Percentiles rank a stretch among this genome's conserved stretches.
phyloP scores from a whole-genome alignment of 2,329 filamentous ascomycete genomes.

The Ambrosiella xylebori region DNA sequence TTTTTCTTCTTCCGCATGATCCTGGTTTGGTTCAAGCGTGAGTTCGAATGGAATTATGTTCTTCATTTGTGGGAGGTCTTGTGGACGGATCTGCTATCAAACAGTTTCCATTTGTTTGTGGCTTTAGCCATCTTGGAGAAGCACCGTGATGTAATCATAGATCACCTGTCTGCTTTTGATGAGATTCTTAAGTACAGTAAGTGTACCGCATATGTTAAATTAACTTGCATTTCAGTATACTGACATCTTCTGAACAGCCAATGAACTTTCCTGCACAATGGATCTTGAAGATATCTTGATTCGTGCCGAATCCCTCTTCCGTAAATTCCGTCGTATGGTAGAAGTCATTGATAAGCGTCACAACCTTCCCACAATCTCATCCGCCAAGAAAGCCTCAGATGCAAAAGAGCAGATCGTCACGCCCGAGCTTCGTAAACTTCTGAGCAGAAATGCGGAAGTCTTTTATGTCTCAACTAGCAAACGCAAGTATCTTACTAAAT shows the following conservation, averaged over 20 bases:
- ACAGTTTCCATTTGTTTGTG: slow-evolving; percentile 87
- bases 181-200: slow-evolving; percentile 90
- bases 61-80: slow-evolving; percentile 78
- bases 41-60: slow-evolving; percentile 80
- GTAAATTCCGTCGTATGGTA: slow-evolving; percentile 70
- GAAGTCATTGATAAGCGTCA: slow-evolving; percentile 85
- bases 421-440: slow-evolving; percentile 36
- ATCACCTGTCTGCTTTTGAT: slow-evolving; percentile 83
- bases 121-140: slow-evolving; percentile 90
- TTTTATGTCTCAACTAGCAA: slow-evolving; percentile 18
- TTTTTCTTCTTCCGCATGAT: slow-evolving; percentile 99
- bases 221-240: background rate
- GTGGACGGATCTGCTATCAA: slow-evolving; percentile 83
- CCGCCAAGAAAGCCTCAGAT: slow-evolving; percentile 14
- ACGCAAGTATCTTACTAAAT: slow-evolving; percentile 8
- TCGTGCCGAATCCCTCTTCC: slow-evolving; percentile 75
- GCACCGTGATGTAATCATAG: slow-evolving; percentile 91
- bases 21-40: slow-evolving; percentile 95
- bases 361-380: slow-evolving; percentile 48
- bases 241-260: slow-evolving; percentile 40
- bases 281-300: slow-evolving; percentile 76
- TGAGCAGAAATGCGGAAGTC: slow-evolving; percentile 32
- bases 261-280: slow-evolving; percentile 85
- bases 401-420: slow-evolving; percentile 32
- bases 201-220: slow-evolving; percentile 19